These are phyloP conservation scores for Boletus sp. DNA, from an alignment of 768 basidiomycete genomes.

Conservation along the genomic window DNA sequence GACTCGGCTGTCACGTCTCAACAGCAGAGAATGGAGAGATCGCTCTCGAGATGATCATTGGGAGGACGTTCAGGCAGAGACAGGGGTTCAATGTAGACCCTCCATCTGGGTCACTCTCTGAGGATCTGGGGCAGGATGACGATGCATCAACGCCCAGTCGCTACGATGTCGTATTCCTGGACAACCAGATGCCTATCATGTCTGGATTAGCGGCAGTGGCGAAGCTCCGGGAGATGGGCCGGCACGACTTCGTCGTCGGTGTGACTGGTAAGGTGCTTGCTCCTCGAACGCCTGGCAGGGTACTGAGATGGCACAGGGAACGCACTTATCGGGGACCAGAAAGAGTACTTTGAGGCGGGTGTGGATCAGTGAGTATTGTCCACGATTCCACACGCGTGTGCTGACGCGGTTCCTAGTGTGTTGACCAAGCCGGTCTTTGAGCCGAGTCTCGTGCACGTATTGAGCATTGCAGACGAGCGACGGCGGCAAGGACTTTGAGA, in stretches of 20 bases:
- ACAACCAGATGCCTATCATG: constrained; percentile 84
- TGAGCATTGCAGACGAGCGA: constrained; percentile 42
- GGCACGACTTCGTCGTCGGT: constrained; percentile 78
- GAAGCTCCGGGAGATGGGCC: constrained; percentile 60
- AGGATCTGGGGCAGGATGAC: background rate
- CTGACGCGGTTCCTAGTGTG: constrained; percentile 43
- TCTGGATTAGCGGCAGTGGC: constrained; percentile 67
- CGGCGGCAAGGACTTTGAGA: constrained; percentile 15
- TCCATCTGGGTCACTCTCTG: background rate
- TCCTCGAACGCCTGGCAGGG: background rate
- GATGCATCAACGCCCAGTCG: background rate
- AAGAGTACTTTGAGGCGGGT: constrained; percentile 72
- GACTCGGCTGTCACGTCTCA: constrained; percentile 74
- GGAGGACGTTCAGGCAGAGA: constrained; percentile 19
- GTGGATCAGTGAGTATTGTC: constrained; percentile 58
- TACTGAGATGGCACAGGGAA: constrained; percentile 41
- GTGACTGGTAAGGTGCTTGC: constrained; percentile 53
- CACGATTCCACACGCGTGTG: background rate
- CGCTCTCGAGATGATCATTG: constrained; percentile 69
- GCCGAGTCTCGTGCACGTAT: constrained; percentile 42
- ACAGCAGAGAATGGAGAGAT: constrained; percentile 82
- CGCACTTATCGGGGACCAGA: constrained; percentile 58
- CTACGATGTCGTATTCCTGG: constrained; percentile 51
- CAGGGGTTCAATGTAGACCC: background rate
- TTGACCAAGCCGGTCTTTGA: constrained; percentile 79